These are phyloP conservation scores for Rhodamnia rubescens DNA, from an alignment of 345 rosid genomes.

Conservation along the genomic window DNA sequence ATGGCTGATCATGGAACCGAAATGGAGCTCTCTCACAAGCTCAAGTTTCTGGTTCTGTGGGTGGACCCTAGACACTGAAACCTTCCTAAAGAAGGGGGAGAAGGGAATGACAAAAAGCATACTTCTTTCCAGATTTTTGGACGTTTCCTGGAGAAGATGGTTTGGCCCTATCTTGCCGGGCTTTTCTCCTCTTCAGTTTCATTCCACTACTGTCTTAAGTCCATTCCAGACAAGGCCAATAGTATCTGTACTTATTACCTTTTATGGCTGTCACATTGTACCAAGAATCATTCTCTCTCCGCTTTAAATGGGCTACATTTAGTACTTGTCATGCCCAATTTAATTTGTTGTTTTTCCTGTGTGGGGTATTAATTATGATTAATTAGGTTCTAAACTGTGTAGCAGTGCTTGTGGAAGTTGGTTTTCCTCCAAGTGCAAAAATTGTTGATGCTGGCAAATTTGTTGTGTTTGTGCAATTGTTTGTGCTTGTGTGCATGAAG, in stretches of 20 bases:
- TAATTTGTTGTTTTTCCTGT: background rate
- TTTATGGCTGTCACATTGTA: background rate
- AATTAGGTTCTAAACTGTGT: background rate
- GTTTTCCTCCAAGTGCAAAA: background rate
- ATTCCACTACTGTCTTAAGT: background rate
- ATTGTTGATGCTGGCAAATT: background rate
- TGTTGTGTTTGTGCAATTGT: background rate
- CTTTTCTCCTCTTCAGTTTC: background rate
- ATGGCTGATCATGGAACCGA: background rate
- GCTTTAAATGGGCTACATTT: background rate
- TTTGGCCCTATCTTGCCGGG: background rate
- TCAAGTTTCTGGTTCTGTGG: background rate
- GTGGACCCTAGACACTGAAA: background rate
- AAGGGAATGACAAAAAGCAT: background rate
- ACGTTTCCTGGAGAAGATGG: background rate
- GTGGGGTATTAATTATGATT: background rate
- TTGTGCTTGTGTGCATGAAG: constrained; percentile 12
- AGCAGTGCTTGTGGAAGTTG: background rate
- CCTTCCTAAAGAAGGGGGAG: background rate
- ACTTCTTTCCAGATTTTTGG: background rate
- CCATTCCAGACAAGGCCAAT: background rate
- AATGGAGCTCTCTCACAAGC: background rate
- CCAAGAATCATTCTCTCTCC: background rate
- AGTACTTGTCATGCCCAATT: background rate
- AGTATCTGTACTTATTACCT: background rate